Evolutionary conservation across 176 grass and related monocot genomes (phyloP), one percentile per base, ranked within the genome.

Genomic region (Saccharum spontaneum): DNA sequence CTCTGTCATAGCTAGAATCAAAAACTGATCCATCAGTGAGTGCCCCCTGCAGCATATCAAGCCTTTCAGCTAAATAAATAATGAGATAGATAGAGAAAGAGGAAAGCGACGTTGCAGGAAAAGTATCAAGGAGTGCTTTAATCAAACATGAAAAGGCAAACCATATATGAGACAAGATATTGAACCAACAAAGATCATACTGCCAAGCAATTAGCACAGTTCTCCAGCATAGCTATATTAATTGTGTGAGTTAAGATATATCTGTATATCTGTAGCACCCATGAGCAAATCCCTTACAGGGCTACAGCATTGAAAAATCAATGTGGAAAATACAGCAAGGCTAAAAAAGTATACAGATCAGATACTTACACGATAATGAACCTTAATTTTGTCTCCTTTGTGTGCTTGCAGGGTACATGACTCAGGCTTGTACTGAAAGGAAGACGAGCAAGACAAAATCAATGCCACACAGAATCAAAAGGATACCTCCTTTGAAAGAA

Each of bases 1-100:
- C 93, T 91, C 93, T 90, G 83, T 98, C 97, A 59, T 87, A 98
- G 78, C 93, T 96, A 78, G 93, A 92, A 84, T 98, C 97, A 79
- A 98, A 98, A 60, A 98, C 84, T 31, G 89, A 80, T 74, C 96
- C 93, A 86, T 98, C 93, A 77, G 93, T 96, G 60, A 98, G 89
- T 79, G 91, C 77, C 7, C 97, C 97, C 97, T 98, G 81, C 71
- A 89, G 16, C 46, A 89, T 62, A 84, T 55, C 13, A 84, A 86
- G 28, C 67, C 11, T 79, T 79, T 81, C 37, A 89, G 24, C 55
- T 46, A 3, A 89, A 87, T 45, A 13, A 69, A 6, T 59, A 18
- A 28, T 28, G 28, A 28, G 28, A 28, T 28, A 67, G 82, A 54
- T 24, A 18, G 31, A 60, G 73, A 37, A 46, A 52, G 78, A n/a